Percentiles rank a stretch among this genome's conserved stretches.
These are phyloP conservation scores for Neopestalotiopsis clavispora DNA, from an alignment of 2,329 filamentous ascomycete species.

Conservation along the genomic window DNA sequence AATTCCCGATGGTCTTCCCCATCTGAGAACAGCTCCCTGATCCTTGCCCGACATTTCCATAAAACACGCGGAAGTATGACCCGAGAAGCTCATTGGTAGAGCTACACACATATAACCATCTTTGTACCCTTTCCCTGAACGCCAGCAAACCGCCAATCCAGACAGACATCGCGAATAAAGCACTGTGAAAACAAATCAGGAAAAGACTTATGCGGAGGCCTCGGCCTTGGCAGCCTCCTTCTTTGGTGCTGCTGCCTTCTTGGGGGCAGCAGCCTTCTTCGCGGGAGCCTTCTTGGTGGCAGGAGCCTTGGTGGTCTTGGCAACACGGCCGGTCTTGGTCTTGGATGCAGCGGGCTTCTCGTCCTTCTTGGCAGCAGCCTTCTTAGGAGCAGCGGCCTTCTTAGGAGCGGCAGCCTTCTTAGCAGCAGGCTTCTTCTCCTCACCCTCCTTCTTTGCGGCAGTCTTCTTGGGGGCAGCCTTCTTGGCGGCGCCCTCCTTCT, in stretches of 20 bases:
- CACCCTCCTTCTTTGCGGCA: constrained; percentile 44
- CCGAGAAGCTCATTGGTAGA: constrained; percentile 29
- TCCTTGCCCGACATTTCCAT: constrained; percentile 25
- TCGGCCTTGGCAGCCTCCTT: constrained; percentile 43
- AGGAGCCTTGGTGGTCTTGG: constrained; percentile 44
- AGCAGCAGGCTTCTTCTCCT: constrained; percentile 72
- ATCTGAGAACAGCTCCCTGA: constrained; percentile 19
- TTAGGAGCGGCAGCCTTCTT: constrained; percentile 48
- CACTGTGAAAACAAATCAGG: constrained; percentile 26
- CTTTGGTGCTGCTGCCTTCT: constrained; percentile 37
- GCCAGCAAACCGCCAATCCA: constrained; percentile 35
- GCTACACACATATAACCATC: constrained; percentile 31
- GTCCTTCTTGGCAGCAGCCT: constrained; percentile 52
- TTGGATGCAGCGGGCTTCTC: constrained; percentile 84
- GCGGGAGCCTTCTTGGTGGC: constrained; percentile 50
- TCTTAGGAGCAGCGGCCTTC: constrained; percentile 39
- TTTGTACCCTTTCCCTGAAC: constrained; percentile 39
- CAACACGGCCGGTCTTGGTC: constrained; percentile 34
- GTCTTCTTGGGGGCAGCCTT: constrained; percentile 69
- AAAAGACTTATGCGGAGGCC: constrained; percentile 27
- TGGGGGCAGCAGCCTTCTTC: constrained; percentile 51
- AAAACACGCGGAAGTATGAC: constrained; percentile 30
- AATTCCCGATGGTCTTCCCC: neutral
- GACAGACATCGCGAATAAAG: constrained; percentile 42
- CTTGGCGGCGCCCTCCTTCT: constrained; percentile 49